Percentiles rank a stretch among this genome's conserved stretches.
Evolutionary conservation across 768 basidiomycete species (phyloP).

Genomic region (Neoboletus brunneissimus): DNA sequence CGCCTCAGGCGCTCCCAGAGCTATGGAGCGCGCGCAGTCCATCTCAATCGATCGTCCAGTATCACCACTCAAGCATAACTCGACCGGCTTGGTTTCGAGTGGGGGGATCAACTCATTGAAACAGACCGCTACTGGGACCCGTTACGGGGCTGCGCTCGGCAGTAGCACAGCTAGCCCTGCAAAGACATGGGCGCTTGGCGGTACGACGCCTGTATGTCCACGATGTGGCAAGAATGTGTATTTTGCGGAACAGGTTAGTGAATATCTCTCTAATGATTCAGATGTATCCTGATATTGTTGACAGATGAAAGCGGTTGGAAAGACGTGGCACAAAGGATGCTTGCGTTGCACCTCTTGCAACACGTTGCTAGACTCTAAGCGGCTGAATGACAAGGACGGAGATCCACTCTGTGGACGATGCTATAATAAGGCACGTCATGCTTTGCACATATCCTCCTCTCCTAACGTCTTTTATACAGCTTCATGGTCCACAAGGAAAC

Average conservation of each 20-base stretch:
- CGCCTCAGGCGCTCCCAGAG: slow-evolving; percentile 3
- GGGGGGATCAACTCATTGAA: slow-evolving; percentile 31
- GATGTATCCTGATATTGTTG: slow-evolving; percentile 3
- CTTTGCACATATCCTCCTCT: not conserved
- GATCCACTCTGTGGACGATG: slow-evolving; percentile 68
- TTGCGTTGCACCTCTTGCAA: slow-evolving; percentile 74
- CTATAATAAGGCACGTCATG: slow-evolving; percentile 55
- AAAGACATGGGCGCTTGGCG: slow-evolving; percentile 49
- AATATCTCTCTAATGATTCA: not conserved
- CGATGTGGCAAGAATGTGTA: slow-evolving; percentile 75
- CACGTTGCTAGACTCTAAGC: slow-evolving; percentile 65
- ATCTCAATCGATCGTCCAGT: slow-evolving; percentile 19
- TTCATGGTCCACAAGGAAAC: slow-evolving; percentile 68
- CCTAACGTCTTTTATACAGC: slow-evolving; percentile 38
- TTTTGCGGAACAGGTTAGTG: slow-evolving; percentile 75
- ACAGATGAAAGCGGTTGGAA: slow-evolving; percentile 77
- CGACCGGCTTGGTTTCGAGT: slow-evolving; percentile 19
- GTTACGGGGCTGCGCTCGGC: slow-evolving; percentile 59
- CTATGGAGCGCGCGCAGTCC: not conserved
- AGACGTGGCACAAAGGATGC: slow-evolving; percentile 77
- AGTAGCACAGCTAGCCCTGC: slow-evolving; percentile 41
- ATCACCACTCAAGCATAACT: slow-evolving; percentile 23
- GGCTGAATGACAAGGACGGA: slow-evolving; percentile 74
- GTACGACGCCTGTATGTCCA: slow-evolving; percentile 61
- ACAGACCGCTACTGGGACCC: slow-evolving; percentile 56